Conservation (phyloP, 345 rosid species). For the Eucalyptus marginata region DNA sequence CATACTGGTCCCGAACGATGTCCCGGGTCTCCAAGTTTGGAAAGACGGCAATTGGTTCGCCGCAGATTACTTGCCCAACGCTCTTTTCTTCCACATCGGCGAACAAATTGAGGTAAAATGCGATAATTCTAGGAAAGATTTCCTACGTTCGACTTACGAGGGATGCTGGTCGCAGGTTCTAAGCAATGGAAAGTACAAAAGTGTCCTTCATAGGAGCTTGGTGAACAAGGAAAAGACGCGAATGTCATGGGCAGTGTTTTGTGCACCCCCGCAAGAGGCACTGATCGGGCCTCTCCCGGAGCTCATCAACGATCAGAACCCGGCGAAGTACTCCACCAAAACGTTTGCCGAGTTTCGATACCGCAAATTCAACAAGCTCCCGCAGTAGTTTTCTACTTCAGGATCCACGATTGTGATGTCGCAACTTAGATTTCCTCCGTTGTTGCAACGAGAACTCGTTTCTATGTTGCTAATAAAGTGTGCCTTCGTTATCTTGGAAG, state of each 20-base stretch:
- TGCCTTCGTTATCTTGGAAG: neutral
- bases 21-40: conserved; percentile 43
- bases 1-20: conserved; percentile 29
- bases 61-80: conserved; percentile 22
- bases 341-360: conserved; percentile 31
- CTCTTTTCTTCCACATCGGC: conserved; percentile 30
- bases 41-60: conserved; percentile 42
- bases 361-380: conserved; percentile 35
- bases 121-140: neutral
- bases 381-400: conserved; percentile 3
- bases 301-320: conserved; percentile 21
- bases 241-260: conserved; percentile 47
- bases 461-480: neutral
- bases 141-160: neutral
- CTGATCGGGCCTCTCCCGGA: conserved; percentile 29
- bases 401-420: neutral
- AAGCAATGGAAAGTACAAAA: conserved; percentile 41
- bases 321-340: conserved; percentile 21
- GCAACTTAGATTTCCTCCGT: neutral
- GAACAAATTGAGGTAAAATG: conserved; percentile 37
- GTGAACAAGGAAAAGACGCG: conserved; percentile 29
- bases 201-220: conserved; percentile 37
- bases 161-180: conserved; percentile 18
- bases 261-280: conserved; percentile 22
- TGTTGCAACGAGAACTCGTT: neutral